Conservation (phyloP, 164 flowering plant genomes). For the Vitis rupestris region DNA sequence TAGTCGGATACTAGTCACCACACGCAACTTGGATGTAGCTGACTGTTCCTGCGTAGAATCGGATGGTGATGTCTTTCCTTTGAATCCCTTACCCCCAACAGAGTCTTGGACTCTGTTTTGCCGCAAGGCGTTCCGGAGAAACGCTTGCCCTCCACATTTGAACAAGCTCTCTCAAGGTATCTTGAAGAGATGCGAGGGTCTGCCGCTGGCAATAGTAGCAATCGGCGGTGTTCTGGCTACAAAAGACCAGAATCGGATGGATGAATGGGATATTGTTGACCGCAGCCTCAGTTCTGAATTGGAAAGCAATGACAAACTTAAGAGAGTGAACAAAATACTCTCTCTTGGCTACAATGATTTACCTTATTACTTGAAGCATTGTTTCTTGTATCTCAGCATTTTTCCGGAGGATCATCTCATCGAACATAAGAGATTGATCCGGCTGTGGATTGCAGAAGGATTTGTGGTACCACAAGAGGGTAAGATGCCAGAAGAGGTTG, state of each 20-base stretch:
- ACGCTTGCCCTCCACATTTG: slow-evolving; percentile 16
- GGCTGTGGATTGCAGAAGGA: slow-evolving; percentile 23
- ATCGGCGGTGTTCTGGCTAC: slow-evolving; percentile 19
- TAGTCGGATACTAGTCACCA: slow-evolving; percentile 12
- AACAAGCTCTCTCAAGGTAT: slow-evolving; percentile 4
- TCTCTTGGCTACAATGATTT: slow-evolving; percentile 16
- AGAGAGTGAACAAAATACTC: slow-evolving; percentile 3
- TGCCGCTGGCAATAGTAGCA: slow-evolving; percentile 29
- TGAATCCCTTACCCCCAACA: slow-evolving; percentile 7
- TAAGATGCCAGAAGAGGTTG: slow-evolving; percentile 8
- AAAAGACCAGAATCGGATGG: background rate
- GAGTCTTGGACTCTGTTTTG: slow-evolving; percentile 18
- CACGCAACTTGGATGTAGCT: slow-evolving; percentile 7
- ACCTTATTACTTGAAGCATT: slow-evolving; percentile 20
- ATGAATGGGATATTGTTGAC: slow-evolving; percentile 17
- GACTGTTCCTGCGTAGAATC: background rate
- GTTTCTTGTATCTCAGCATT: slow-evolving; percentile 23
- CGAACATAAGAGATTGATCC: slow-evolving; percentile 11
- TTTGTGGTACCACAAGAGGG: background rate
- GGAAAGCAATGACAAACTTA: background rate
- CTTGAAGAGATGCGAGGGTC: slow-evolving; percentile 22
- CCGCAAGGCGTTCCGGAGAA: slow-evolving; percentile 14
- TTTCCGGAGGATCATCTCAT: slow-evolving; percentile 26
- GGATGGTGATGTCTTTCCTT: background rate
- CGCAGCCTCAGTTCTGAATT: slow-evolving; percentile 11